Percentiles rank a stretch among this genome's conserved stretches.
These are phyloP conservation scores for Coemansia sp. DNA, from an alignment of 192 early-diverging fungal species.

Conservation along the genomic window DNA sequence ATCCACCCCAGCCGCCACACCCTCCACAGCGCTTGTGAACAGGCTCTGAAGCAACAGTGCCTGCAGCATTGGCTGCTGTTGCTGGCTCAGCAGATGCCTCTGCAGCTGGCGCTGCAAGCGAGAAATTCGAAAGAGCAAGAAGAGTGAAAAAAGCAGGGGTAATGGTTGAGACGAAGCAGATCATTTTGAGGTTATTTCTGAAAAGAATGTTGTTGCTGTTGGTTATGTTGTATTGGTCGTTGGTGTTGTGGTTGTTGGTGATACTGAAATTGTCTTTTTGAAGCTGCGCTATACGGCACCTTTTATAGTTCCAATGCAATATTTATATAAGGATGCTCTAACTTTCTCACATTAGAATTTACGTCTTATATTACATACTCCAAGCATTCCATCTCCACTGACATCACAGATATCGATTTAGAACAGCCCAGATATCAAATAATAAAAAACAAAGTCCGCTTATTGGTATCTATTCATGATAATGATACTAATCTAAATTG, in stretches of 20 bases:
- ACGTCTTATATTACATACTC: background rate
- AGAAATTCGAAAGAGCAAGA: background rate
- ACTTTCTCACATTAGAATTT: too few relatives aligned
- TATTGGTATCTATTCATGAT: too few relatives aligned
- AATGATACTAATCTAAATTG: too few relatives aligned
- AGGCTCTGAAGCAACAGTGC: background rate
- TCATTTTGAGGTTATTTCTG: background rate
- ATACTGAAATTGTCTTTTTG: background rate
- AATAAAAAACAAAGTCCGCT: too few relatives aligned
- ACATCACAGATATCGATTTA: background rate
- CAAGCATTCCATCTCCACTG: background rate
- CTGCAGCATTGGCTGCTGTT: background rate
- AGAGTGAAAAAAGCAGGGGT: background rate
- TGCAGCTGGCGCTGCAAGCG: background rate
- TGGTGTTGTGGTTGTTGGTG: background rate
- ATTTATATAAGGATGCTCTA: too few relatives aligned
- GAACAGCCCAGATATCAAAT: background rate
- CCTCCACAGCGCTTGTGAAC: constrained; percentile 1
- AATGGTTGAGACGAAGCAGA: background rate
- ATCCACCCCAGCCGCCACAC: background rate
- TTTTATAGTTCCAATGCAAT: too few relatives aligned
- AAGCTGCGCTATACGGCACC: too few relatives aligned
- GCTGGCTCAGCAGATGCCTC: background rate
- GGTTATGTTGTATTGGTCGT: background rate
- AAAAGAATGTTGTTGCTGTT: background rate